These are phyloP conservation scores for Dipteronia dyeriana DNA, from an alignment of 345 rosid species.

Conservation along the genomic window DNA sequence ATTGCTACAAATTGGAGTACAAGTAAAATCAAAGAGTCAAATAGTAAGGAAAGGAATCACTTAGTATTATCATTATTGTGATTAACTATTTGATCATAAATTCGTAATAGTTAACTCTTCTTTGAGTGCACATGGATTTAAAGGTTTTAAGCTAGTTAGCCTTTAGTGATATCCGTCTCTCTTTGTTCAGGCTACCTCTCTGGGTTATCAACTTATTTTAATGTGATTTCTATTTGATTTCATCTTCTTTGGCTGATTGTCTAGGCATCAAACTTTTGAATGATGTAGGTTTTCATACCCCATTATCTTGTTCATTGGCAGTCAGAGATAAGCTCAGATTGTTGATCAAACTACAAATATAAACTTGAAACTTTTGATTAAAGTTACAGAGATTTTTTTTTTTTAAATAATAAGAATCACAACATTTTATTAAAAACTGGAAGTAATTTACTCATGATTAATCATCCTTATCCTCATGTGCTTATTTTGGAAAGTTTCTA, in stretches of 20 bases:
- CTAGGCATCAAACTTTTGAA: not conserved
- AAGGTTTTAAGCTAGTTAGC: not conserved
- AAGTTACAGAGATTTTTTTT: no score
- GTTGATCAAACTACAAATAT: not conserved
- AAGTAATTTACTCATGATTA: no score
- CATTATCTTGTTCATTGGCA: not conserved
- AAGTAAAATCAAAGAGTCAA: no score
- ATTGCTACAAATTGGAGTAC: no score
- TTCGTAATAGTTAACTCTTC: no score
- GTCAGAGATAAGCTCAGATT: not conserved
- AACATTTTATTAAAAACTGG: not conserved
- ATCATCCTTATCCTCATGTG: no score
- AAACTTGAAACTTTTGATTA: not conserved
- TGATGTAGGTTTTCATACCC: not conserved
- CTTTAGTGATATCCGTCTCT: not conserved
- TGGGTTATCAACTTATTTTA: not conserved
- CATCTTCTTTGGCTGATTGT: not conserved
- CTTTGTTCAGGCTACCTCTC: not conserved
- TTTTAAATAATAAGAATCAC: no score
- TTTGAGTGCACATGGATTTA: no score
- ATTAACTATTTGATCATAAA: no score
- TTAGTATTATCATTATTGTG: no score
- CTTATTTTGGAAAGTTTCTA: not conserved
- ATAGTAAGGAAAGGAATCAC: no score
- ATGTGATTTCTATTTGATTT: not conserved